Evolutionary conservation across 768 basidiomycete species (phyloP), one percentile per base, ranked within the genome.

Genomic region (Trichaptum fuscoviolaceum): DNA sequence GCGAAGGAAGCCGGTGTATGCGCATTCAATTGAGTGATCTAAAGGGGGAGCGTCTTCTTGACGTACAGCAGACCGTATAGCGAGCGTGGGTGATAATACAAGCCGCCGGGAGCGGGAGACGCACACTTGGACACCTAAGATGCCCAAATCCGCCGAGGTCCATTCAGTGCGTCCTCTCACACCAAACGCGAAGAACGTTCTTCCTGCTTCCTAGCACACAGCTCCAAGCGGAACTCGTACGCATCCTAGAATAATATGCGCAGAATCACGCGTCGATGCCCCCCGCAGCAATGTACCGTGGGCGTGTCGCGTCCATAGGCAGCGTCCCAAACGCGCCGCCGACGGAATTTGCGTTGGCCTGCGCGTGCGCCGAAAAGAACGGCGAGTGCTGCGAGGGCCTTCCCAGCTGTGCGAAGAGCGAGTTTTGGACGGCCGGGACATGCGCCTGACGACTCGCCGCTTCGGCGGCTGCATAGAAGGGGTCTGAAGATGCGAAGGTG

Each of bases 401-500:
- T 6, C 80, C 80, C 17, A 76, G 73, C 57, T 81, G 80, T 26
- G 72, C 69, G 67, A 82, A 80, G 64, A 81, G 75, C 12, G 74
- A 73, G 27, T 64, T 65, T 65, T 79, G 78, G 12, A 74, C 68
- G 7, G 77, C 66, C 68, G 82, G 82, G n/a, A 74, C 70, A 25
- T 77, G 77, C 24, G 83, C 80, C 66, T 82, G 69, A 69, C 81
- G 59, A 25, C 30, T 25, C 59, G 59, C 25, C 24, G 59, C 59
- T 34, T 61, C 25, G 8, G 59, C 59, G 24, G 30, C 59, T 25
- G 59, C 59, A 61, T 15, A 83, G 72, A 83, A 83, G n/a, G 82
- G 83, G 68, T 84, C 83, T 12, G 82, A 80, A 63, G 81, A 78
- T 0, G 80, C 73, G 71, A 83, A 83, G 35, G 74, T 69, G 36